Conservation (phyloP, 768 basidiomycete genomes). For the Boletus huronensis region DNA sequence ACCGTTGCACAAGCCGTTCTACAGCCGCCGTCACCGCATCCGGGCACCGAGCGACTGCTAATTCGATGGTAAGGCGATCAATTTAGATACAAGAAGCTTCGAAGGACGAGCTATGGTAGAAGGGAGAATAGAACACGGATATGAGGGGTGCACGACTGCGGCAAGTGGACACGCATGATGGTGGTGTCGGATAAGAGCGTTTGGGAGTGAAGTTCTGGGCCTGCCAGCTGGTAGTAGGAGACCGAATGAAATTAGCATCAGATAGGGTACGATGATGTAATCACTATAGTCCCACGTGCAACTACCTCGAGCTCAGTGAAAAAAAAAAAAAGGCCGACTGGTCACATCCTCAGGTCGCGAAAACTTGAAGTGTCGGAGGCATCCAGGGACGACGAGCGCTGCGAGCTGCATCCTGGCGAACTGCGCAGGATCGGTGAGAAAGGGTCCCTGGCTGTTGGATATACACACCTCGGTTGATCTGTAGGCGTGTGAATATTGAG, state of each 20-base stretch:
- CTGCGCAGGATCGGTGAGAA: neutral
- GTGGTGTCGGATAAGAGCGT: neutral
- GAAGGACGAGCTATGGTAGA: conserved; percentile 2
- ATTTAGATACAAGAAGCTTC: neutral
- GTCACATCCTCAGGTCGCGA: neutral
- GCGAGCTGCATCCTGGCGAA: neutral
- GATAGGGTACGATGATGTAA: conserved; percentile 29
- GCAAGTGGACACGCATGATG: conserved; percentile 1
- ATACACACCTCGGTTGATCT: conserved; percentile 5
- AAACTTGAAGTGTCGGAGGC: neutral
- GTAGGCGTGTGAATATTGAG: conserved; percentile 29
- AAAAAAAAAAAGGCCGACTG: neutral
- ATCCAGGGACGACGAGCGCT: neutral
- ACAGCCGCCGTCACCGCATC: conserved; percentile 13
- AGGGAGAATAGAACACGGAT: conserved; percentile 10
- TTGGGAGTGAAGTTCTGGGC: neutral
- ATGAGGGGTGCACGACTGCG: conserved; percentile 13
- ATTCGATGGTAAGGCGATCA: neutral
- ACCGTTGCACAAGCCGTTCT: conserved; percentile 5
- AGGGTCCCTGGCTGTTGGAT: neutral
- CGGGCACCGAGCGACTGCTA: neutral
- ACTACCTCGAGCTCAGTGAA: conserved; percentile 10
- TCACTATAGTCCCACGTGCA: conserved; percentile 23
- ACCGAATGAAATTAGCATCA: conserved; percentile 19
- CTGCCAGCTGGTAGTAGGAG: conserved; percentile 9